A percentile compares a stretch with the other conserved stretches of the same genome.
Evolutionary conservation across 2,329 filamentous ascomycete genomes (phyloP).

Genomic region (Rhynchosporium agropyri): DNA sequence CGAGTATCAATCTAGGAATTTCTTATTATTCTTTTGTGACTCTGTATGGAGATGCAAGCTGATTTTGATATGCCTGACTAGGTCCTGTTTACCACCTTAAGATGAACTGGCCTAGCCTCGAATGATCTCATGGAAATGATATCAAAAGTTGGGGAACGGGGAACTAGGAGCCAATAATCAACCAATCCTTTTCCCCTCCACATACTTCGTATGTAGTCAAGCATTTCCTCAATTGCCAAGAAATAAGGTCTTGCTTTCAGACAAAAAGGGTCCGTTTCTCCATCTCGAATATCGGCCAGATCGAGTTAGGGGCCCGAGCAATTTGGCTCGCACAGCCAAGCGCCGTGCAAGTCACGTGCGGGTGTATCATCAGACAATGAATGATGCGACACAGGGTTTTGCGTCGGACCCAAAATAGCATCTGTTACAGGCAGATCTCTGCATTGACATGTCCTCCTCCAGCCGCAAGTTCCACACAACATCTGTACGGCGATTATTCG

Average conservation of each 20-base stretch:
- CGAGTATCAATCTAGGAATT: no score
- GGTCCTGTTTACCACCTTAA: no score
- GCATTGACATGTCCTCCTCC: slow-evolving; percentile 11
- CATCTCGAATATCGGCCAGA: not conserved
- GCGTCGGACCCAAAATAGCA: not conserved
- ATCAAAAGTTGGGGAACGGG: not conserved
- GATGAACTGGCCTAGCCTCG: no score
- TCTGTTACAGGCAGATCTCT: slow-evolving; percentile 12
- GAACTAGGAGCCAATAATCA: not conserved
- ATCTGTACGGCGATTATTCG: not conserved
- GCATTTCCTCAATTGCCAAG: slow-evolving; percentile 12
- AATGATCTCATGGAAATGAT: not conserved
- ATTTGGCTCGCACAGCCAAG: not conserved
- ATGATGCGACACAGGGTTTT: slow-evolving; percentile 7
- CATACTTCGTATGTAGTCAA: not conserved
- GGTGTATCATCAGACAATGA: not conserved
- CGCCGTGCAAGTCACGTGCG: not conserved
- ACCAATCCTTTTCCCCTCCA: not conserved
- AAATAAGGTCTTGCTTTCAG: not conserved
- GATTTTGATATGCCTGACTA: no score
- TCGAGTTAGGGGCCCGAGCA: not conserved
- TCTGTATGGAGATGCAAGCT: no score
- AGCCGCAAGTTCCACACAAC: slow-evolving; percentile 2
- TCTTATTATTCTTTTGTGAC: no score
- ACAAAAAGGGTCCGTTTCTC: not conserved